Conservation (phyloP, 164 flowering plant species). For the Liriodendron chinense region DNA sequence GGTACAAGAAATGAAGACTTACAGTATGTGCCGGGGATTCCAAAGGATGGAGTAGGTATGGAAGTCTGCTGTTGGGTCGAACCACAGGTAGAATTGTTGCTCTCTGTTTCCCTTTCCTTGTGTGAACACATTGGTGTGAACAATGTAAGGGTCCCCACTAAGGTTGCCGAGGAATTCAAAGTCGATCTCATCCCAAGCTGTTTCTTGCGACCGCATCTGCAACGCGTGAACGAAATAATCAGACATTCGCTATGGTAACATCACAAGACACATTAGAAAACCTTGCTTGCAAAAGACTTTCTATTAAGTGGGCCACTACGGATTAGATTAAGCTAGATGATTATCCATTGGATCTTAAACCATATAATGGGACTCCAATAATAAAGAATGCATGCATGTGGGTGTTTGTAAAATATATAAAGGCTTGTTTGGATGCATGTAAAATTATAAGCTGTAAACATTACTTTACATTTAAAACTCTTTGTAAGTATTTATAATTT, state of each 20-base stretch:
- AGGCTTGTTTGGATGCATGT: no score
- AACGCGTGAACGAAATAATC: not conserved
- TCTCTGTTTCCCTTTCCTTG: slow-evolving; percentile 10
- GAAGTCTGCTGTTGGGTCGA: slow-evolving; percentile 9
- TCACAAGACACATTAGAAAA: not conserved
- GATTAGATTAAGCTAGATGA: no score
- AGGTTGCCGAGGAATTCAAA: slow-evolving; percentile 13
- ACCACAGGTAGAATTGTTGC: slow-evolving; percentile 9
- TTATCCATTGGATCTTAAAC: no score
- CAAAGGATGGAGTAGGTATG: slow-evolving; percentile 7
- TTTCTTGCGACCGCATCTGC: slow-evolving; percentile 6
- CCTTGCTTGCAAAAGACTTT: no score
- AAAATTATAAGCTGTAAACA: no score
- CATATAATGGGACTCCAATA: no score
- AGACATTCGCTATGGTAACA: not conserved
- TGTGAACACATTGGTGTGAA: slow-evolving; percentile 14
- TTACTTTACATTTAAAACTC: no score
- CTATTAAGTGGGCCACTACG: no score
- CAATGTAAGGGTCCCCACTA: slow-evolving; percentile 8
- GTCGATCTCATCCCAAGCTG: slow-evolving; percentile 9
- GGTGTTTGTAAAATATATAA: no score
- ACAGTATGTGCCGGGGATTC: slow-evolving; percentile 7
- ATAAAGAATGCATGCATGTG: no score
- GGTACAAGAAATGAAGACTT: not conserved
- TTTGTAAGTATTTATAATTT: no score